Percentiles rank a stretch among this genome's conserved stretches.
These are phyloP conservation scores for Phalaenopsis hybrid DNA, from an alignment of 116 monocot genomes.

Conservation along the genomic window DNA sequence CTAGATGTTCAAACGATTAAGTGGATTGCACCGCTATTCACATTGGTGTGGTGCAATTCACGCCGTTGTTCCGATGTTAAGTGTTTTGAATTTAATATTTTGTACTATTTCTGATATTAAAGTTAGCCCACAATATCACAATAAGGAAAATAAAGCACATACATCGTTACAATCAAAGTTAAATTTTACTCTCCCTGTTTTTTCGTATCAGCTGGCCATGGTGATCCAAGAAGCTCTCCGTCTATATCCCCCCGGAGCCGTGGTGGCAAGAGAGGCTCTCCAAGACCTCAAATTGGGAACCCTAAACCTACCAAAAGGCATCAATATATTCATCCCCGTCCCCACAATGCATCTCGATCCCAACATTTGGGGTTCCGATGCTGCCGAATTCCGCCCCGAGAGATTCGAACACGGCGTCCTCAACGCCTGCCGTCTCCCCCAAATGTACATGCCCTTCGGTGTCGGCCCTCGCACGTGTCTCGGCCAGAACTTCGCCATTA, in stretches of 20 bases:
- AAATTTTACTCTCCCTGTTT: too few relatives aligned
- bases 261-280: constrained; percentile 43
- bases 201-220: constrained; percentile 45
- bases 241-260: constrained; percentile 44
- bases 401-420: constrained; percentile 50
- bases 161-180: too few relatives aligned
- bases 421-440: constrained; percentile 29
- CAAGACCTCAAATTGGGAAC: constrained; percentile 48
- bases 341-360: constrained; percentile 46
- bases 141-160: too few relatives aligned
- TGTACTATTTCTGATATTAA: too few relatives aligned
- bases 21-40: too few relatives aligned
- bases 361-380: constrained; percentile 60
- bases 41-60: too few relatives aligned
- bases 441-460: constrained; percentile 76
- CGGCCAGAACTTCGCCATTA: constrained; percentile 73
- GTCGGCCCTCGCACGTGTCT: constrained; percentile 61
- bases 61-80: too few relatives aligned
- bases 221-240: constrained; percentile 74
- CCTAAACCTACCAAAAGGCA: constrained; percentile 59
- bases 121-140: too few relatives aligned
- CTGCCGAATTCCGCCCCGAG: constrained; percentile 53
- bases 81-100: too few relatives aligned
- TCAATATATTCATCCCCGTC: constrained; percentile 46
- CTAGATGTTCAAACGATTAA: too few relatives aligned